These are phyloP conservation scores for Sanghuangporus baumii DNA, from an alignment of 1,284 basidiomycete genomes.

Conservation along the genomic window DNA sequence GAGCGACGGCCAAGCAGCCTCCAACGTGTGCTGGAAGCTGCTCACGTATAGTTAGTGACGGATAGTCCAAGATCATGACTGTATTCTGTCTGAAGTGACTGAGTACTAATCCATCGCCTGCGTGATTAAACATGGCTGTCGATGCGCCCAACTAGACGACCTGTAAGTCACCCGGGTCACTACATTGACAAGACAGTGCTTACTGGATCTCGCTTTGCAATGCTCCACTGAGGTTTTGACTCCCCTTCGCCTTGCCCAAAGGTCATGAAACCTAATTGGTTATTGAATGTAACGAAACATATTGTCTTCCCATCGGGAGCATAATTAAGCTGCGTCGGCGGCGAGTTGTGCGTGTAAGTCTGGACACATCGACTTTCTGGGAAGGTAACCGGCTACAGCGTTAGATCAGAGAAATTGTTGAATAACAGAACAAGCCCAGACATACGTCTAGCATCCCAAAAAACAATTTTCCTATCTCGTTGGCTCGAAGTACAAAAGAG, in stretches of 20 bases:
- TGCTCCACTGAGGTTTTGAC: conserved; percentile 54
- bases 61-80: conserved; percentile 62
- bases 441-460: conserved; percentile 80
- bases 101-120: conserved; percentile 61
- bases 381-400: background rate
- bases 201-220: conserved; percentile 44
- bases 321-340: conserved; percentile 60
- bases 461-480: conserved; percentile 65
- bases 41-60: conserved; percentile 49
- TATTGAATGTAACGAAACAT: conserved; percentile 53
- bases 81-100: conserved; percentile 56
- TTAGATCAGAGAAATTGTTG: conserved; percentile 5
- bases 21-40: conserved; percentile 66
- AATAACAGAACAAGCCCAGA: conserved; percentile 12
- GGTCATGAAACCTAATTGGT: conserved; percentile 54
- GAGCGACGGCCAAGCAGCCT: conserved; percentile 64
- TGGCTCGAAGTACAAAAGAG: conserved; percentile 72
- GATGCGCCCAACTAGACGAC: conserved; percentile 34
- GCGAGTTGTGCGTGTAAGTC: conserved; percentile 46
- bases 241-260: conserved; percentile 49
- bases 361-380: conserved; percentile 65
- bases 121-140: conserved; percentile 65
- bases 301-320: conserved; percentile 64
- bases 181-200: conserved; percentile 11
- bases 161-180: background rate